A percentile compares a stretch with the other conserved stretches of the same genome.
Conservation (phyloP, 225 moss, liverwort and hornwort genomes). For the Physcomitrium patens region DNA sequence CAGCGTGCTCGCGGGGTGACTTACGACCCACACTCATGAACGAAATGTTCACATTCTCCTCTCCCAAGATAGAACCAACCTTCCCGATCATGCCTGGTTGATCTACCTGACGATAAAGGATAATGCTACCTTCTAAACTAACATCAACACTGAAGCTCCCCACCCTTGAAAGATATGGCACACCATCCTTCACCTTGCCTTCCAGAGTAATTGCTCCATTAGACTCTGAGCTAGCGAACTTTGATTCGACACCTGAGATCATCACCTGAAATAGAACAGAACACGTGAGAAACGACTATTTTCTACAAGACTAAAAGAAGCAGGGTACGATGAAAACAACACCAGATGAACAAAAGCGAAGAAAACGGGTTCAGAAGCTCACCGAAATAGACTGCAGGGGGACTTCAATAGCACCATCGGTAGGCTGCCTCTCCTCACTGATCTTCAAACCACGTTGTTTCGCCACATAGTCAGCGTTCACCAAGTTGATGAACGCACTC, state of each 20-base stretch:
- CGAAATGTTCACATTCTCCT: slow-evolving; percentile 88
- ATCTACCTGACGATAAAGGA: slow-evolving; percentile 86
- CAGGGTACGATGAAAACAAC: background rate
- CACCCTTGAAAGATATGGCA: slow-evolving; percentile 65
- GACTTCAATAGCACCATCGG: slow-evolving; percentile 69
- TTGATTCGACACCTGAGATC: slow-evolving; percentile 63
- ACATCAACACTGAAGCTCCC: slow-evolving; percentile 83
- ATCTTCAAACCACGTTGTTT: slow-evolving; percentile 91
- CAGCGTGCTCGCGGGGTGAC: slow-evolving; percentile 69
- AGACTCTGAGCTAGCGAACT: slow-evolving; percentile 67
- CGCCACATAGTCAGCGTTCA: slow-evolving; percentile 90
- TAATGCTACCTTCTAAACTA: slow-evolving; percentile 76
- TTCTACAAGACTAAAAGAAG: background rate
- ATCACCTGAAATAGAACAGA: slow-evolving; percentile 32
- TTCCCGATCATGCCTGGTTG: slow-evolving; percentile 97
- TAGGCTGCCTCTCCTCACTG: slow-evolving; percentile 86
- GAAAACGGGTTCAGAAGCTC: background rate
- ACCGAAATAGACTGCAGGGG: slow-evolving; percentile 77
- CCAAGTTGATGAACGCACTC: slow-evolving; percentile 87
- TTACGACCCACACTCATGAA: slow-evolving; percentile 96
- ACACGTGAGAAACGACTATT: background rate
- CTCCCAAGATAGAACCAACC: slow-evolving; percentile 75
- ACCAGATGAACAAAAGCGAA: background rate
- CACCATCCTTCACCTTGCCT: slow-evolving; percentile 77
- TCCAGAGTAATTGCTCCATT: slow-evolving; percentile 71